Conservation (phyloP, 495 filamentous ascomycete species). For the Poronia punctata region DNA sequence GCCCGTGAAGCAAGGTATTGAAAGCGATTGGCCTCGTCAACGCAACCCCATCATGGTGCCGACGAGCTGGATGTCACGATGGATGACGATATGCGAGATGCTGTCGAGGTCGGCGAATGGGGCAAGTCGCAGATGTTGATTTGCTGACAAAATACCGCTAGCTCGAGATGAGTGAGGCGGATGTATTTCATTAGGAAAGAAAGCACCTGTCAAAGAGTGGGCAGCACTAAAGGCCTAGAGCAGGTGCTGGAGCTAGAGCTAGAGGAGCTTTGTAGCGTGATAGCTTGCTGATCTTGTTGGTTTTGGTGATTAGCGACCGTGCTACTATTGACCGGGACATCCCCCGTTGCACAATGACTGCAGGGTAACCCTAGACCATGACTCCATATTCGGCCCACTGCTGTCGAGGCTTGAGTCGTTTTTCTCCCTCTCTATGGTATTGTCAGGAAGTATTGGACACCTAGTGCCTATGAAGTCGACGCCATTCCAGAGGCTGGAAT, state of each 20-base stretch:
- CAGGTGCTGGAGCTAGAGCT: slow-evolving; percentile 3
- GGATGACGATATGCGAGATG: slow-evolving; percentile 3
- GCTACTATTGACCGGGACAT: slow-evolving; percentile 13
- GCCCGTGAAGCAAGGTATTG: neutral
- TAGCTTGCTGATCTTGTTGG: slow-evolving; percentile 4
- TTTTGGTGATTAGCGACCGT: slow-evolving; percentile 9
- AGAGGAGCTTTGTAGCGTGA: slow-evolving; percentile 5
- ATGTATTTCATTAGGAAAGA: slow-evolving; percentile 2
- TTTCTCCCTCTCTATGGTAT: too few species aligned
- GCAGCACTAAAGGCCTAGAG: slow-evolving; percentile 5
- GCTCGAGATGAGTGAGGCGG: slow-evolving; percentile 4
- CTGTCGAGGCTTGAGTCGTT: too few species aligned
- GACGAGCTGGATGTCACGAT: slow-evolving; percentile 4
- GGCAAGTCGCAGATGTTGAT: slow-evolving; percentile 3
- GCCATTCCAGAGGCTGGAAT: too few species aligned
- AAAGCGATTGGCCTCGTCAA: slow-evolving; percentile 1
- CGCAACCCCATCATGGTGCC: neutral
- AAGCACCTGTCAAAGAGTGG: slow-evolving; percentile 8
- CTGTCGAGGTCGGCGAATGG: slow-evolving; percentile 9
- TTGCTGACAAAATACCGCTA: slow-evolving; percentile 3
- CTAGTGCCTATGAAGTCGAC: too few species aligned
- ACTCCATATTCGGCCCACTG: too few species aligned
- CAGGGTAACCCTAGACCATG: slow-evolving; percentile 7
- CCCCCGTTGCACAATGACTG: slow-evolving; percentile 3
- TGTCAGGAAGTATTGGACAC: too few species aligned